A percentile compares a stretch with the other conserved stretches of the same genome.
These are phyloP conservation scores for Xylaria sp. DNA, from an alignment of 2,329 filamentous ascomycete genomes.

Conservation along the genomic window DNA sequence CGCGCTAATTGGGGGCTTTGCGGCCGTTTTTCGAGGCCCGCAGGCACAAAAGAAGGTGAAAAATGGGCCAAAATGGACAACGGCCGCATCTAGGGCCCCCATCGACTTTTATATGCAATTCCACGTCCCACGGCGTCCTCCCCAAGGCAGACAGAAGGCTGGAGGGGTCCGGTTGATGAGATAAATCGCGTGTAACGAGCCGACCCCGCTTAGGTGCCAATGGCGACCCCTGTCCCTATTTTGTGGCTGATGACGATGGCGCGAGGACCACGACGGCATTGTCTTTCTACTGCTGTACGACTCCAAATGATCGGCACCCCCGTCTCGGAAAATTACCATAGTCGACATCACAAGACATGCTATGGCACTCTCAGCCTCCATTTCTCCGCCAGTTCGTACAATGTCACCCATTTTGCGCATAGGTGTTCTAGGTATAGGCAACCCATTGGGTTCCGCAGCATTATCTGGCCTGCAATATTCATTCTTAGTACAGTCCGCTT, in stretches of 20 bases:
- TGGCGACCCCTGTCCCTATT: slow-evolving; percentile 21
- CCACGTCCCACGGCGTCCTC: slow-evolving; percentile 13
- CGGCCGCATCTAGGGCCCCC: slow-evolving; percentile 30
- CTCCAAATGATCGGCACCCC: slow-evolving; percentile 8
- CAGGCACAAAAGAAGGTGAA: slow-evolving; percentile 19
- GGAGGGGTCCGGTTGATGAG: slow-evolving; percentile 10
- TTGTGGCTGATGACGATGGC: slow-evolving; percentile 26
- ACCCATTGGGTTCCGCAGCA: slow-evolving; percentile 10
- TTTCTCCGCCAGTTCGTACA: slow-evolving; percentile 11
- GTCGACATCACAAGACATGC: slow-evolving; percentile 2
- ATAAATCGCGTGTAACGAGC: slow-evolving; percentile 27
- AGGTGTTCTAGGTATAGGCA: slow-evolving; percentile 8
- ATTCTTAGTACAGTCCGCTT: slow-evolving; percentile 8
- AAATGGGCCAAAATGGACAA: slow-evolving; percentile 14
- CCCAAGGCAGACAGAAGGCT: slow-evolving; percentile 32
- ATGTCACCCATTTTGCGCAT: slow-evolving; percentile 12
- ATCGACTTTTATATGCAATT: slow-evolving; percentile 35
- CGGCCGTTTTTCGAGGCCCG: slow-evolving; percentile 32
- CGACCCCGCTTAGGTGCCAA: slow-evolving; percentile 32
- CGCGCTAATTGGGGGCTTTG: slow-evolving; percentile 35
- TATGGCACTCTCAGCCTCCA: slow-evolving; percentile 21
- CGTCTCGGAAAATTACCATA: neutral
- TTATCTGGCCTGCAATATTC: slow-evolving; percentile 15
- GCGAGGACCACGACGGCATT: slow-evolving; percentile 5
- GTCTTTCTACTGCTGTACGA: slow-evolving; percentile 1